Percentiles rank a stretch among this genome's conserved stretches.
These are phyloP conservation scores for Zasmidium cellare DNA, from an alignment of 2,329 filamentous ascomycete genomes.

Conservation along the genomic window DNA sequence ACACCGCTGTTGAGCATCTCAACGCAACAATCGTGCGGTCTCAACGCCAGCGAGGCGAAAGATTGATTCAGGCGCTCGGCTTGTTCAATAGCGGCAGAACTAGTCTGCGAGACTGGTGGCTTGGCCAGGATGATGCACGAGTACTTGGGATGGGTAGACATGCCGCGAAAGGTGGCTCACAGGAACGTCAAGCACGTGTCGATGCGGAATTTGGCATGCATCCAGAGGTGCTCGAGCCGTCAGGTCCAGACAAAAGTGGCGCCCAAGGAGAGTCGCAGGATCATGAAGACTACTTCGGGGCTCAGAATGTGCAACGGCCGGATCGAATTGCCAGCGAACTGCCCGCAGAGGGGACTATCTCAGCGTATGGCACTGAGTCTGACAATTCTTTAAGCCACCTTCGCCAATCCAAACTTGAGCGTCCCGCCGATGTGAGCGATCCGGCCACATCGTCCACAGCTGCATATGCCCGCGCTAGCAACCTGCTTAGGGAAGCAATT, in stretches of 20 bases:
- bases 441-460: background rate
- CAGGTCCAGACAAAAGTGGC: background rate
- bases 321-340: too few species aligned
- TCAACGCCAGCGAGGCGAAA: conserved; percentile 55
- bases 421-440: background rate
- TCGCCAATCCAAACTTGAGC: too few species aligned
- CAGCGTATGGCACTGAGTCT: too few species aligned
- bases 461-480: conserved; percentile 38
- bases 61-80: conserved; percentile 55
- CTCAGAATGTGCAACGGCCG: too few species aligned
- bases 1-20: conserved; percentile 61
- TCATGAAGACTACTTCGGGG: too few species aligned
- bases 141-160: conserved; percentile 8
- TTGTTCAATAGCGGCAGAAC: conserved; percentile 39
- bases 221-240: too few species aligned
- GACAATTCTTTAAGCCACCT: too few species aligned
- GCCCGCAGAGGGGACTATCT: too few species aligned
- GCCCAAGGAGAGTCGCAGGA: too few species aligned
- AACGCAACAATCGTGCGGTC: conserved; percentile 54
- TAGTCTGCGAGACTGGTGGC: conserved; percentile 31
- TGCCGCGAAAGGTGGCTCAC: background rate
- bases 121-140: conserved; percentile 26
- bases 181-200: conserved; percentile 5
- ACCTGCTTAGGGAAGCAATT: conserved; percentile 44
- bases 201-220: conserved; percentile 21